Percentiles rank a stretch among this genome's conserved stretches.
Conservation (phyloP, 2,329 filamentous ascomycete genomes). For the Xylariaceae sp. region DNA sequence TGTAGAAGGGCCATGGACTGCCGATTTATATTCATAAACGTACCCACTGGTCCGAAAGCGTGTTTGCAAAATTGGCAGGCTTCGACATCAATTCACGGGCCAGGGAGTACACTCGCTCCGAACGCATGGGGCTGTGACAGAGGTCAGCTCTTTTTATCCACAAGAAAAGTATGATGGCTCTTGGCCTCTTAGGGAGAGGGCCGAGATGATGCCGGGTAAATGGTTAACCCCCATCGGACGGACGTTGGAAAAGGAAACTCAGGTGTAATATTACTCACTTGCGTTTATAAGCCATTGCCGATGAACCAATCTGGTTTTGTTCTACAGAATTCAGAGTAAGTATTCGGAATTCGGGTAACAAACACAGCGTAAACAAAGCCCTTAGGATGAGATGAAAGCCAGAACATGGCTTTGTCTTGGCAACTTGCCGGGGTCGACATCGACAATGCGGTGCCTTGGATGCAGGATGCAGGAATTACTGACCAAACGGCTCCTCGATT, state of each 20-base stretch:
- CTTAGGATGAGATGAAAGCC: neutral
- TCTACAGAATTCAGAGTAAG: constrained; percentile 54
- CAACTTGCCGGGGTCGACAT: neutral
- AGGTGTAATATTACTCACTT: constrained; percentile 10
- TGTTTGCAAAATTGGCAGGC: constrained; percentile 51
- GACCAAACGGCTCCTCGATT: constrained; percentile 66
- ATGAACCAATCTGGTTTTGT: constrained; percentile 61
- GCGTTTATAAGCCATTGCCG: constrained; percentile 45
- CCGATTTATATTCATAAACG: neutral
- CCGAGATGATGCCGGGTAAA: neutral
- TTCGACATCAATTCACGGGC: constrained; percentile 31
- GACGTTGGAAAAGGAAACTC: neutral
- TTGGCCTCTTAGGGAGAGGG: neutral
- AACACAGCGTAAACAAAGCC: neutral
- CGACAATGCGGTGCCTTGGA: neutral
- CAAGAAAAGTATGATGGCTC: neutral
- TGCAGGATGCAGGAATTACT: neutral
- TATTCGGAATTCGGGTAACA: neutral
- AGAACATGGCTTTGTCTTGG: neutral
- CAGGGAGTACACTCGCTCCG: constrained; percentile 32
- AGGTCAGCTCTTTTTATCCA: neutral
- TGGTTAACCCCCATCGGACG: neutral
- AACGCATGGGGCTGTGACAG: constrained; percentile 27
- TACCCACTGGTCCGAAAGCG: constrained; percentile 67
- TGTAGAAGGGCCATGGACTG: neutral